Percentiles rank a stretch among this genome's conserved stretches.
Conservation (phyloP, 2,329 filamentous ascomycete species). For the Microdochium paspali region DNA sequence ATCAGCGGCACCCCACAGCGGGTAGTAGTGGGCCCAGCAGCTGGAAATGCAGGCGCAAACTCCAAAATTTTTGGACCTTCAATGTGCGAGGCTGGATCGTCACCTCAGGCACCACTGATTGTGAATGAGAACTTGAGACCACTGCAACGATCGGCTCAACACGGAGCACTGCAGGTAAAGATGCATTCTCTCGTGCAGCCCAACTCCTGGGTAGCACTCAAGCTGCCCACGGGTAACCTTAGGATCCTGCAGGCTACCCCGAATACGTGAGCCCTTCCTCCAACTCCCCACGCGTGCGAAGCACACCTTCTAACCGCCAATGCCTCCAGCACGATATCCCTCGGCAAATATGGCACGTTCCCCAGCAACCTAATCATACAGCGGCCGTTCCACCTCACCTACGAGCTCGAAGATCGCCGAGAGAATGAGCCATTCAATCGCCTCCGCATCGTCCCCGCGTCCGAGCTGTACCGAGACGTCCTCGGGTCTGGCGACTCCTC, state of each 20-base stretch:
- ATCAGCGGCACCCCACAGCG: not conserved
- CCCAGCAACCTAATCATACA: slow-evolving; percentile 81
- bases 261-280: slow-evolving; percentile 42
- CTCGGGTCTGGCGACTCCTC: slow-evolving; percentile 36
- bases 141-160: not conserved
- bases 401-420: slow-evolving; percentile 69
- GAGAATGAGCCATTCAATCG: slow-evolving; percentile 56
- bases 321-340: slow-evolving; percentile 61
- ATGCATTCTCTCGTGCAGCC: slow-evolving; percentile 41
- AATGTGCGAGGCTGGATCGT: not conserved
- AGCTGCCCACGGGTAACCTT: slow-evolving; percentile 48
- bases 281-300: slow-evolving; percentile 4
- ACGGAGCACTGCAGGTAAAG: not conserved
- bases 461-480: slow-evolving; percentile 77
- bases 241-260: slow-evolving; percentile 49
- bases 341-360: slow-evolving; percentile 91
- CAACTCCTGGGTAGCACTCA: slow-evolving; percentile 50
- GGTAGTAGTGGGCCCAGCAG: not conserved
- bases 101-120: not conserved
- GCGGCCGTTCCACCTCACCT: slow-evolving; percentile 87
- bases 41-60: not conserved
- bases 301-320: slow-evolving; percentile 1
- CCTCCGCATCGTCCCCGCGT: slow-evolving; percentile 68
- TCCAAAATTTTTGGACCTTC: not conserved
- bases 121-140: not conserved